Evolutionary conservation across 2,329 filamentous ascomycete species (phyloP).

Genomic region (Ceratocystis alfenasii): DNA sequence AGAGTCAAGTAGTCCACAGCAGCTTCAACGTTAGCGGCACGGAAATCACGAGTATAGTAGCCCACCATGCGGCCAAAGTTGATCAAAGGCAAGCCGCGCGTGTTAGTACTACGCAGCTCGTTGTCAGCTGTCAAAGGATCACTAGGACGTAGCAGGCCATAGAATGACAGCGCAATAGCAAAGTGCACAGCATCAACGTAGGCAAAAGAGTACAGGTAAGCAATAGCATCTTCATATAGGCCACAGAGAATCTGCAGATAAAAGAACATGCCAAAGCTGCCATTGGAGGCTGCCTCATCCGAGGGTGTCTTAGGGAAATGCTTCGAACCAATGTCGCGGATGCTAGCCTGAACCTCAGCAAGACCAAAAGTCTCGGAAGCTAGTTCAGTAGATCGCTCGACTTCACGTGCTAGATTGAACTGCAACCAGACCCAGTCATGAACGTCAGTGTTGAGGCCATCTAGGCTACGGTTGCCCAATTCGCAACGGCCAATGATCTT

Average conservation of each 20-base stretch:
- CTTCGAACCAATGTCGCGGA: conserved; percentile 78
- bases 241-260: conserved; percentile 82
- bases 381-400: conserved; percentile 50
- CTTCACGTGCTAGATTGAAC: conserved; percentile 56
- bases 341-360: conserved; percentile 60
- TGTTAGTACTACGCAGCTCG: conserved; percentile 56
- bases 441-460: conserved; percentile 51
- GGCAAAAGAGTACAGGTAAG: conserved; percentile 81
- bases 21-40: conserved; percentile 74
- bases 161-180: conserved; percentile 76
- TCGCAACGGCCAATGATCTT: conserved; percentile 83
- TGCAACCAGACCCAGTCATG: conserved; percentile 64
- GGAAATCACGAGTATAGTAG: conserved; percentile 92
- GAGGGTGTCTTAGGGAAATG: conserved; percentile 73
- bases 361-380: conserved; percentile 55
- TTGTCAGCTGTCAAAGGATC: conserved; percentile 64
- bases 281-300: conserved; percentile 50
- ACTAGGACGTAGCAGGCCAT: conserved; percentile 76
- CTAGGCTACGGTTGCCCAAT: conserved; percentile 50
- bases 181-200: conserved; percentile 94
- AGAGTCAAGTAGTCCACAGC: conserved; percentile 88
- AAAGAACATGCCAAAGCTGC: conserved; percentile 81
- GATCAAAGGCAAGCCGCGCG: conserved; percentile 62
- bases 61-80: conserved; percentile 91
- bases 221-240: conserved; percentile 86